Percentiles rank a stretch among this genome's conserved stretches.
These are phyloP conservation scores for Kwoniella mangroviensis DNA, from an alignment of 768 basidiomycete genomes.

Conservation along the genomic window DNA sequence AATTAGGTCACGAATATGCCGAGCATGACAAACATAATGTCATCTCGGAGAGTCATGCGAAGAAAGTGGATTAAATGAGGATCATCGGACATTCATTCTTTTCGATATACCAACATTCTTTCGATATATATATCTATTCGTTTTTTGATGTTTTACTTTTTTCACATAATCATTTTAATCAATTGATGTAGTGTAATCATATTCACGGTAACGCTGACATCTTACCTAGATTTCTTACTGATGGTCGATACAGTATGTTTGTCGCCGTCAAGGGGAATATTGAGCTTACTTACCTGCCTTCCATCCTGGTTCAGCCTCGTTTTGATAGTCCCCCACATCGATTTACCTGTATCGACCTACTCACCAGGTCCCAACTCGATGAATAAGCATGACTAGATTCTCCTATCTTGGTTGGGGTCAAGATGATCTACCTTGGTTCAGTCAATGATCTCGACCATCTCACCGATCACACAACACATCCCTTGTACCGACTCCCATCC, in stretches of 20 bases:
- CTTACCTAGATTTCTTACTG: neutral
- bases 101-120: neutral
- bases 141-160: neutral
- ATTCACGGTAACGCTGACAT: neutral
- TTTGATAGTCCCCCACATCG: no score
- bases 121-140: conserved; percentile 1
- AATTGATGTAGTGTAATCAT: neutral
- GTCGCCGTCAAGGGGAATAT: no score
- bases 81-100: neutral
- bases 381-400: no score
- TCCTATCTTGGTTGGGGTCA: no score
- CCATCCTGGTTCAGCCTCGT: no score
- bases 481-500: neutral
- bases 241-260: no score
- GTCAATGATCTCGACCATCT: no score
- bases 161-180: neutral
- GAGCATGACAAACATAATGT: conserved; percentile 26
- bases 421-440: no score
- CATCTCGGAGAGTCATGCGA: conserved; percentile 15
- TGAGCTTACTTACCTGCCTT: no score
- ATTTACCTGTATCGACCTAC: no score
- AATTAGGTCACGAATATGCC: conserved; percentile 20
- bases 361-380: no score
- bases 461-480: no score
- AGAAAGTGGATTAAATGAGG: conserved; percentile 22